A percentile compares a stretch with the other conserved stretches of the same genome.
These are phyloP conservation scores for Phoenix dactylifera DNA, from an alignment of 176 grass and related monocot genomes.

Conservation along the genomic window DNA sequence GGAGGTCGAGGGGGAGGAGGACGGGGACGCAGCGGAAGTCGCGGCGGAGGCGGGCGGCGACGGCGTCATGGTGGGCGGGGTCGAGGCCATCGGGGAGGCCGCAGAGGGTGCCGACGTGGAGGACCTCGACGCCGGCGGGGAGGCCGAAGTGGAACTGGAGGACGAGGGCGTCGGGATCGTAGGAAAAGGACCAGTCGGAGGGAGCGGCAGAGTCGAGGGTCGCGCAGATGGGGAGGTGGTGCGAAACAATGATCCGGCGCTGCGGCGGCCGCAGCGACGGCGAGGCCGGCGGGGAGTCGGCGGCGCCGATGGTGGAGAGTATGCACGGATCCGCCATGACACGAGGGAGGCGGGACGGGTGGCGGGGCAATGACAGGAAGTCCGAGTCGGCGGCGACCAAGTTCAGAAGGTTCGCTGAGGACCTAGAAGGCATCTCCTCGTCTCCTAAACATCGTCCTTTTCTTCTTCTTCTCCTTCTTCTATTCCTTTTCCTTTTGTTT, in stretches of 20 bases:
- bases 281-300: too few relatives aligned
- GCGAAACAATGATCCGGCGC: conserved; percentile 33
- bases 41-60: conserved; percentile 6
- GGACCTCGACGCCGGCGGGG: conserved; percentile 25
- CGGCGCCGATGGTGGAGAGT: background rate
- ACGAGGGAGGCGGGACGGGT: background rate
- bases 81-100: too few relatives aligned
- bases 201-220: too few relatives aligned
- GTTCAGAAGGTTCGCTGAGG: too few relatives aligned
- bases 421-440: too few relatives aligned
- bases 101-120: conserved; percentile 61
- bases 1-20: too few relatives aligned
- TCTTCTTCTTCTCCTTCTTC: too few relatives aligned
- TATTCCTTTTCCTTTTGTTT: too few relatives aligned
- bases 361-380: background rate
- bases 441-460: too few relatives aligned
- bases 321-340: background rate
- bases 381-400: conserved; percentile 30
- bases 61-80: conserved; percentile 16
- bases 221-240: too few relatives aligned
- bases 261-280: background rate
- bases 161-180: conserved; percentile 39
- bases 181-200: too few relatives aligned
- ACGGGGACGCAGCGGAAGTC: too few relatives aligned
- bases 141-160: conserved; percentile 37